Base-by-base conservation (phyloP, 441 rosid genomes). In the Theobroma grandiflorum region DNA sequence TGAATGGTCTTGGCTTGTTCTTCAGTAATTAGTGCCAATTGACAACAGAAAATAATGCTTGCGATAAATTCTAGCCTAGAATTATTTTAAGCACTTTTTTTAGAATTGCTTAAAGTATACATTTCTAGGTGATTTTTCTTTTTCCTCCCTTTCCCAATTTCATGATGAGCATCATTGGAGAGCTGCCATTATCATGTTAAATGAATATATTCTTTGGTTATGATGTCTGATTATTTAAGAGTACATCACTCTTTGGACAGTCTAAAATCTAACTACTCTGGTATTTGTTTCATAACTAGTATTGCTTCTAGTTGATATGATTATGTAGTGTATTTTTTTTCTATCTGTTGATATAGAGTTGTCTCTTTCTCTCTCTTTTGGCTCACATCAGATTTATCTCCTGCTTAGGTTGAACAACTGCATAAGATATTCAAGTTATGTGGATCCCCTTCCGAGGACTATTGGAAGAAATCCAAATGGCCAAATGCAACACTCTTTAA, bases 361-460 rank as follows among this genome's bases (percentile, higher is more conserved):
- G 20, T 22, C 12, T 31, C 26, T 68, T 73, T 38, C 43, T 26
- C 31, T 26, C 31, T 74, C 52, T 7, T 37, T 66, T 82, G 74
- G 76, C 72, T 84, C 70, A 26, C 68, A 75, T 53, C 78, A 33
- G 35, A 42, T 31, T 65, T 52, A 70, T 74, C 63, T 50, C 47
- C 49, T 82, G 49, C 83, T 74, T 82, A 94, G 99, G 98, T 94
- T 0, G 99, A 96, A 88, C 99, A 96, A 82, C 91, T 96, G 62
- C 98, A 94, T 83, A 94, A 90, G 95, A 91, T 96, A 85, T 96
- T 91, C 69, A 96, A 93, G 83, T 84, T 94, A 80, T 96, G 99
- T 80, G 99, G 98, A 58, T 91, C 97, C 10, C 99, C 98, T 49
- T 87, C 97, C 2, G 98, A 95, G 82, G 94, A 86, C 53, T 95